phyloP scores from a whole-genome alignment of 2,329 filamentous ascomycete genomes.

The Laburnicola sp. region DNA sequence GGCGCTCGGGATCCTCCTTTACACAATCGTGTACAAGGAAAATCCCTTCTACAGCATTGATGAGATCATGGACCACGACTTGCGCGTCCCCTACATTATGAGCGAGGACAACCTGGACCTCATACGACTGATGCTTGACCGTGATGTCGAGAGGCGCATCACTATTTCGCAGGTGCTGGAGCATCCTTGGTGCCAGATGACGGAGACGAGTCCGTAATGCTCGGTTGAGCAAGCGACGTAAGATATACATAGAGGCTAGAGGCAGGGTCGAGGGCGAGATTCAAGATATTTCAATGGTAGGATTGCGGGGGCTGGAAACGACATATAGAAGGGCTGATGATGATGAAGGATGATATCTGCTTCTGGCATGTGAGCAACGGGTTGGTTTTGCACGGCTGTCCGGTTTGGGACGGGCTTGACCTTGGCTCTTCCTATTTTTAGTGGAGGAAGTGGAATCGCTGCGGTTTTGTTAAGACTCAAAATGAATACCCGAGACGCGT shows the following conservation, averaged over 20 bases:
- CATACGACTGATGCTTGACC: slow-evolving; percentile 87
- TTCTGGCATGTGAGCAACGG: slow-evolving; percentile 6
- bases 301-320: not conserved
- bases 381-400: slow-evolving; percentile 3
- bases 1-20: slow-evolving; percentile 94
- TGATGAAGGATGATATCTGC: slow-evolving; percentile 1
- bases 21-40: slow-evolving; percentile 99
- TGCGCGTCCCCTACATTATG: slow-evolving; percentile 85
- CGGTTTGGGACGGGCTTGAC: too few species aligned
- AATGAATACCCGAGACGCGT: too few species aligned
- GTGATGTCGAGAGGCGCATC: slow-evolving; percentile 79
- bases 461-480: too few species aligned
- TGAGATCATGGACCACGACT: slow-evolving; percentile 96
- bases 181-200: slow-evolving; percentile 73
- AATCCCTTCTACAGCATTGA: slow-evolving; percentile 99
- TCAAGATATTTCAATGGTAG: too few species aligned
- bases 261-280: not conserved
- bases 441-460: too few species aligned
- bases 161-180: slow-evolving; percentile 86
- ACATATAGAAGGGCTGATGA: slow-evolving; percentile 5
- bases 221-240: not conserved
- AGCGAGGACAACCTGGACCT: slow-evolving; percentile 92
- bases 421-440: too few species aligned
- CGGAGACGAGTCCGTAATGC: slow-evolving; percentile 9
- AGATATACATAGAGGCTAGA: slow-evolving; percentile 2